phyloP scores from a whole-genome alignment of 148 eudicot species.

The Rhododendron mucronatum region DNA sequence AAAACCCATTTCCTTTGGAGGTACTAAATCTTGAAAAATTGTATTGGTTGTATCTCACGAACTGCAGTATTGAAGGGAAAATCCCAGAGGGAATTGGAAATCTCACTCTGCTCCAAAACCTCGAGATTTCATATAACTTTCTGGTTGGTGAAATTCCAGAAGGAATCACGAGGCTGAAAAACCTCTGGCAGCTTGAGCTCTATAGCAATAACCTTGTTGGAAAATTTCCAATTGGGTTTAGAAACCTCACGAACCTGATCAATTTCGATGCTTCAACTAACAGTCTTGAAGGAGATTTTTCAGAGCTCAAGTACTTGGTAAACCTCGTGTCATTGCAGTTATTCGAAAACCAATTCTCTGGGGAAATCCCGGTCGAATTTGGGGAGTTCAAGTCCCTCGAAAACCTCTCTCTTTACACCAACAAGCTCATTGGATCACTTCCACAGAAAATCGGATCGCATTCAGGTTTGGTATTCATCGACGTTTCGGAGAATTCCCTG shows the following conservation, averaged over 20 bases:
- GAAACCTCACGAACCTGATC: slow-evolving; percentile 28
- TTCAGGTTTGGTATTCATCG: slow-evolving; percentile 19
- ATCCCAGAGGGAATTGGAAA: slow-evolving; percentile 36
- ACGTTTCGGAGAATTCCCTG: slow-evolving; percentile 26
- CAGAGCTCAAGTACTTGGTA: slow-evolving; percentile 20
- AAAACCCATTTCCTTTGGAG: slow-evolving; percentile 27
- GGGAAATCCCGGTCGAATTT: slow-evolving; percentile 31
- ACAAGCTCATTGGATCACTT: slow-evolving; percentile 25
- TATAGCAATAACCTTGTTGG: slow-evolving; percentile 24
- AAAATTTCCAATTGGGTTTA: slow-evolving; percentile 27
- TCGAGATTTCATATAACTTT: slow-evolving; percentile 26
- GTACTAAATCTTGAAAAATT: slow-evolving; percentile 20
- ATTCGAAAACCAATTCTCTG: slow-evolving; percentile 34
- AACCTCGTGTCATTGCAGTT: slow-evolving; percentile 28
- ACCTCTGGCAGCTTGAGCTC: slow-evolving; percentile 34
- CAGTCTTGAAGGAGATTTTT: slow-evolving; percentile 39
- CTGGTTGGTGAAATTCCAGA: slow-evolving; percentile 27
- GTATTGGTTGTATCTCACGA: slow-evolving; percentile 27
- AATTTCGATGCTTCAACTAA: slow-evolving; percentile 29
- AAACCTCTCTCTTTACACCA: slow-evolving; percentile 26
- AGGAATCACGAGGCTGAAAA: slow-evolving; percentile 24
- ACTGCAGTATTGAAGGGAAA: slow-evolving; percentile 30
- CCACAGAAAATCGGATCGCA: slow-evolving; percentile 34
- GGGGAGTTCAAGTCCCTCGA: slow-evolving; percentile 30
- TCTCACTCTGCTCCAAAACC: slow-evolving; percentile 29